A percentile compares a stretch with the other conserved stretches of the same genome.
Conservation (phyloP, 495 filamentous ascomycete genomes). For the Aspergillus indologenus region DNA sequence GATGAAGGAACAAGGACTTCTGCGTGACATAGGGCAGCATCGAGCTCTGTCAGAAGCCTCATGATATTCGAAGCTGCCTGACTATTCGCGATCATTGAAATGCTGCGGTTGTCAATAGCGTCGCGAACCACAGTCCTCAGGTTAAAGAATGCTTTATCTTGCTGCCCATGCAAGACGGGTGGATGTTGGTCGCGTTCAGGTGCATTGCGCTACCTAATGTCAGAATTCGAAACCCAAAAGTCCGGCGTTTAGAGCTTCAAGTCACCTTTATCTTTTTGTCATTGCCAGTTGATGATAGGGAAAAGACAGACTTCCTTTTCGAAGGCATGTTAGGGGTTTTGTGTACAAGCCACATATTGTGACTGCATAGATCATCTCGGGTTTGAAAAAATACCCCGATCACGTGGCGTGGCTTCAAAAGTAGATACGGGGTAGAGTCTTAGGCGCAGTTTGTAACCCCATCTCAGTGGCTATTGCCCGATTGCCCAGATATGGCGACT, state of each 20-base stretch:
- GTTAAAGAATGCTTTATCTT: background rate
- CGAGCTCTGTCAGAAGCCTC: background rate
- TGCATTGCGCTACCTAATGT: background rate
- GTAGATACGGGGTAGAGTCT: background rate
- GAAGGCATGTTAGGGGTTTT: constrained; percentile 15
- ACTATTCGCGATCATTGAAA: background rate
- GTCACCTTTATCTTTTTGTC: constrained; percentile 11
- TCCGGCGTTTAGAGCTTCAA: background rate
- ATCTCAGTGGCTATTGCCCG: background rate
- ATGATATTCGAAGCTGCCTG: background rate
- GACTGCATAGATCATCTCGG: background rate
- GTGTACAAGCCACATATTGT: background rate
- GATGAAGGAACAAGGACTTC: background rate
- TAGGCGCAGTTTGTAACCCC: background rate
- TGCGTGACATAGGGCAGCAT: background rate
- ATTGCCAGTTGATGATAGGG: background rate
- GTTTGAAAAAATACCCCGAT: background rate
- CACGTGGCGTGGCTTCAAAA: constrained; percentile 8
- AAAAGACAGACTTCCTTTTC: constrained; percentile 21
- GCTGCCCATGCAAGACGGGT: background rate
- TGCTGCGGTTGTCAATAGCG: background rate
- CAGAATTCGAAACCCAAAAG: background rate
- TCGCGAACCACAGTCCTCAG: background rate
- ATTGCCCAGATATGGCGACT: constrained; percentile 59
- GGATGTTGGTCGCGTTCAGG: background rate